Conservation (phyloP, 805 yeast species). For the Hemisphaericaspora nanyangensis region DNA sequence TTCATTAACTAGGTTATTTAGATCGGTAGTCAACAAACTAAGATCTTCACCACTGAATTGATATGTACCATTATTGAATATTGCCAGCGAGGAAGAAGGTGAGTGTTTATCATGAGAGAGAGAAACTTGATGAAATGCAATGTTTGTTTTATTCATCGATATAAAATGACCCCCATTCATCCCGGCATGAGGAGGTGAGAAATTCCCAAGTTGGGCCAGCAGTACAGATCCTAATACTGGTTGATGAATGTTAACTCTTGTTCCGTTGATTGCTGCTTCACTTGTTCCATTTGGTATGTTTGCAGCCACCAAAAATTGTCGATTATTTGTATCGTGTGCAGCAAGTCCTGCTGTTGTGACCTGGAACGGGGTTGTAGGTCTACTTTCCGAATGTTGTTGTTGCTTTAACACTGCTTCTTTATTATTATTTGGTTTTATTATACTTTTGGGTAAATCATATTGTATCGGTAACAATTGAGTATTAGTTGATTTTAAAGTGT, state of each 20-base stretch:
- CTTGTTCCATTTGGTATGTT: too few species aligned
- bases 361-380: not conserved
- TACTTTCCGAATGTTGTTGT: not conserved
- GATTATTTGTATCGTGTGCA: too few species aligned
- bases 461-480: not conserved
- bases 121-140: not conserved
- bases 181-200: constrained; percentile 2
- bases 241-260: not conserved
- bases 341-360: too few species aligned
- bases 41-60: constrained; percentile 27
- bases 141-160: too few species aligned
- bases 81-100: not conserved
- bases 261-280: not conserved
- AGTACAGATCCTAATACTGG: not conserved
- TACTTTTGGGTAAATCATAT: not conserved
- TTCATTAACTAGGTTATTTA: constrained; percentile 37
- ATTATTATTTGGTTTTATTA: not conserved
- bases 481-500: not conserved
- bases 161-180: not conserved
- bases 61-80: not conserved
- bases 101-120: not conserved
- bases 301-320: too few species aligned
- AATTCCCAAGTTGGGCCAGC: too few species aligned
- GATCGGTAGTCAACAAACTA: constrained; percentile 32
- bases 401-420: too few species aligned